A percentile compares a stretch with the other conserved stretches of the same genome.
These are phyloP conservation scores for Tylopilus rubrobrunneus DNA, from an alignment of 768 basidiomycete species.

Conservation along the genomic window DNA sequence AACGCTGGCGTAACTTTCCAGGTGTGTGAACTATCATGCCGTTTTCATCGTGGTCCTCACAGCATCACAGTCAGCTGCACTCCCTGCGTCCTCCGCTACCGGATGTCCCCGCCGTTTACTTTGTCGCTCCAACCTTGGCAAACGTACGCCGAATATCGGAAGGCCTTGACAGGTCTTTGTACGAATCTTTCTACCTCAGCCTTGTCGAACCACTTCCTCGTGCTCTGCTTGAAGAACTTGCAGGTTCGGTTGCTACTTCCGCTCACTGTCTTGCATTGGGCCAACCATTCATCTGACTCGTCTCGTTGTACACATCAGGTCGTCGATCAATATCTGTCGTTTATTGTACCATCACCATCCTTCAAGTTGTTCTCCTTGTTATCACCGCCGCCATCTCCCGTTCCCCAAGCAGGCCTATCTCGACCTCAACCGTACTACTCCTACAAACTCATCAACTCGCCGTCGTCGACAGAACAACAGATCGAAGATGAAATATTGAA, in stretches of 20 bases:
- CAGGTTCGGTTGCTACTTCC: constrained; percentile 71
- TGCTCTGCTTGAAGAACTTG: constrained; percentile 88
- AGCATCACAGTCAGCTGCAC: constrained; percentile 73
- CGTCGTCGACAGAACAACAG: constrained; percentile 81
- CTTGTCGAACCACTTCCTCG: constrained; percentile 92
- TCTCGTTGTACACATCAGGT: constrained; percentile 47
- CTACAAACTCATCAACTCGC: constrained; percentile 88
- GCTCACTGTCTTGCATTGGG: neutral
- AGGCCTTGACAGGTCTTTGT: constrained; percentile 84
- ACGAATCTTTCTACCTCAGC: constrained; percentile 91
- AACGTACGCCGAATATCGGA: constrained; percentile 91
- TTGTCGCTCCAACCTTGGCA: constrained; percentile 82
- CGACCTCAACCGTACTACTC: constrained; percentile 52
- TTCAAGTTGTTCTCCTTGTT: constrained; percentile 92
- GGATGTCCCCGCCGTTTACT: constrained; percentile 97
- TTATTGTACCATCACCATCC: constrained; percentile 88
- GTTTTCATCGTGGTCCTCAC: constrained; percentile 5
- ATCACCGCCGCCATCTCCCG: constrained; percentile 46
- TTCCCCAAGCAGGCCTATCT: constrained; percentile 34
- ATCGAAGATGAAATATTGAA: constrained; percentile 94
- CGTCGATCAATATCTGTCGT: constrained; percentile 95
- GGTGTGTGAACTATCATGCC: constrained; percentile 59
- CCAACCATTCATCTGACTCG: neutral
- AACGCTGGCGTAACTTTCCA: constrained; percentile 97
- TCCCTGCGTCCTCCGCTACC: constrained; percentile 82